Evolutionary conservation across 2,329 filamentous ascomycete species (phyloP), one percentile per base, ranked within the genome.

Genomic region (Hawksworthiomyces lignivorus): DNA sequence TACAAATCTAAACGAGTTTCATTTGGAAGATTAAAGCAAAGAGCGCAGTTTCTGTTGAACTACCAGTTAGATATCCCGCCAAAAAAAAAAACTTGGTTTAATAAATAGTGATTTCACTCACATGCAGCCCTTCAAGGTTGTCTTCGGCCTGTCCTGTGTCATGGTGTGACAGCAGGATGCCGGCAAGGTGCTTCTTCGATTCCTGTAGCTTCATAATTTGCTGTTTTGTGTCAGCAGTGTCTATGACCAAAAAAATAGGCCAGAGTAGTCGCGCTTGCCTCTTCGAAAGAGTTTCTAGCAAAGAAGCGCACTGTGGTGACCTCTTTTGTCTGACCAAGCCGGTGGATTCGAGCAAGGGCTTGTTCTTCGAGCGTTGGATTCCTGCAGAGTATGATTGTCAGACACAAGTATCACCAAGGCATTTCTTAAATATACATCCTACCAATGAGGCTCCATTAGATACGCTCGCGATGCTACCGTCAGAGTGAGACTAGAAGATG

Each of bases 391-490:
- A n/a, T n/a, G n/a, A n/a, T n/a, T n/a, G n/a, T n/a, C n/a, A n/a
- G n/a, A n/a, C n/a, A n/a, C n/a, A n/a, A n/a, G n/a, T n/a, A n/a
- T n/a, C n/a, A n/a, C n/a, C n/a, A n/a, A n/a, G n/a, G n/a, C n/a
- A n/a, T n/a, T n/a, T n/a, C n/a, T n/a, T n/a, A n/a, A n/a, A n/a
- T n/a, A n/a, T n/a, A n/a, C n/a, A n/a, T n/a, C 51, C 44, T 49
- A 64, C 61, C 62, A 67, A n/a, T 73, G 69, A 0, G 70, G 70
- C 39, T 75, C 70, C 56, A 74, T 63, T 0, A 74, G 58, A 35
- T 70, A 70, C 0, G 63, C 68, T 2, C 65, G 57, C 0, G 67
- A 67, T 1, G 71, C 70, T 1, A 56, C 64, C 0, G 69, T 73
- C 0, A 75, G 53, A 0, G 68, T 70, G 7, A 73, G 54, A 0